Percentiles rank a stretch among this genome's conserved stretches.
Evolutionary conservation across 2,329 filamentous ascomycete species (phyloP).

Genomic region (Pseudocercospora cruenta): DNA sequence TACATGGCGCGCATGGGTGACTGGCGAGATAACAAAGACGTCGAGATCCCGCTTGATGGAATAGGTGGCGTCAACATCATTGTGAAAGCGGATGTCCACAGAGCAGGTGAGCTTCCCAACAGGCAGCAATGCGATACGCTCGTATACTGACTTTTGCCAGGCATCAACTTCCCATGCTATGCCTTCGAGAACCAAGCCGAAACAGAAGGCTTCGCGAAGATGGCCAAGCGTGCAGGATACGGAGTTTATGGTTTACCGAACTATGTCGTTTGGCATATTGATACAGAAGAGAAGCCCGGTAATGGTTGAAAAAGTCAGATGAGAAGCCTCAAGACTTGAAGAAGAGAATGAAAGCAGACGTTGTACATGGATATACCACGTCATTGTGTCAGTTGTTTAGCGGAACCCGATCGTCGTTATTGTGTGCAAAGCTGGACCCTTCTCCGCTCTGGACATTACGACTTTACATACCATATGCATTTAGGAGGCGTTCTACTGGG

Average conservation of each 20-base stretch:
- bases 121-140: background rate
- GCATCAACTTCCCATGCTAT: constrained; percentile 96
- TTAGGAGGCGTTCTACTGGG: too few species aligned
- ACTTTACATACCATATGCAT: too few species aligned
- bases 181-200: constrained; percentile 98
- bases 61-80: constrained; percentile 97
- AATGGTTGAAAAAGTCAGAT: constrained; percentile 56
- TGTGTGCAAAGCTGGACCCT: too few species aligned
- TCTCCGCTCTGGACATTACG: too few species aligned
- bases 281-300: constrained; percentile 90
- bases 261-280: constrained; percentile 98
- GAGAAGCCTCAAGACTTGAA: background rate
- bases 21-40: constrained; percentile 88
- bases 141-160: constrained; percentile 50
- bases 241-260: constrained; percentile 91
- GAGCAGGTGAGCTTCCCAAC: constrained; percentile 67
- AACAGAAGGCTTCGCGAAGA: constrained; percentile 97
- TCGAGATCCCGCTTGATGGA: constrained; percentile 89
- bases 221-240: constrained; percentile 96
- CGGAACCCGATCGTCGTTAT: background rate
- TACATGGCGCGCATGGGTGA: constrained; percentile 93
- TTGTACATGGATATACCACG: background rate
- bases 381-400: background rate
- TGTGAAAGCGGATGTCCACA: constrained; percentile 96
- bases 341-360: background rate